A percentile compares a stretch with the other conserved stretches of the same genome.
These are phyloP conservation scores for Tricholoma bakamatsutake DNA, from an alignment of 768 basidiomycete species.

Conservation along the genomic window DNA sequence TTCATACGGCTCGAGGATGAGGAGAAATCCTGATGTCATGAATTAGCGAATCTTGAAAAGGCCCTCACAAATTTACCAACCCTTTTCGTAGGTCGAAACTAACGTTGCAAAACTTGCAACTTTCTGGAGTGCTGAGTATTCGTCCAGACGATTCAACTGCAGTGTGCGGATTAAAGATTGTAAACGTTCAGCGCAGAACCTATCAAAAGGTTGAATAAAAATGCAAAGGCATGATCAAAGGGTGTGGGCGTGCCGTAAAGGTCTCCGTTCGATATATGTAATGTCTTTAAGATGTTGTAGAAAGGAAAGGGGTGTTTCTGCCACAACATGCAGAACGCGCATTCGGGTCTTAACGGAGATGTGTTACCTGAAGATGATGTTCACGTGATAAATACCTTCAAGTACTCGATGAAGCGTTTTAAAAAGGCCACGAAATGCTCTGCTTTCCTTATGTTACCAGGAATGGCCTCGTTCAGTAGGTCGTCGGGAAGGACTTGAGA, in stretches of 20 bases:
- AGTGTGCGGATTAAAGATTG: conserved; percentile 92
- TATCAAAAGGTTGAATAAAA: conserved; percentile 22
- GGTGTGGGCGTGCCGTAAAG: conserved; percentile 61
- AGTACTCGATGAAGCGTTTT: conserved; percentile 96
- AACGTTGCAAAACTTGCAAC: conserved; percentile 95
- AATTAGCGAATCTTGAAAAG: not conserved
- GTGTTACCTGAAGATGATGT: not conserved
- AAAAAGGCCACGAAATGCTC: conserved; percentile 99
- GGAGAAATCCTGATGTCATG: conserved; percentile 68
- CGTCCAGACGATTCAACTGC: conserved; percentile 85
- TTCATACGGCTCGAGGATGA: conserved; percentile 97
- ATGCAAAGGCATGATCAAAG: not conserved
- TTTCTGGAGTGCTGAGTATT: conserved; percentile 88
- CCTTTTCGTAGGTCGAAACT: conserved; percentile 97
- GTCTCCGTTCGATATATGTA: conserved; percentile 93
- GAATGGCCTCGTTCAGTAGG: conserved; percentile 89
- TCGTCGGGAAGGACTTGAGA: conserved; percentile 86
- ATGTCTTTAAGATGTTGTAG: conserved; percentile 98
- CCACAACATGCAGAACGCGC: conserved; percentile 98
- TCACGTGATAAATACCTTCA: conserved; percentile 57
- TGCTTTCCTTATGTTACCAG: conserved; percentile 97
- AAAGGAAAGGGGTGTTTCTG: conserved; percentile 95
- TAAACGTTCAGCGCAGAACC: conserved; percentile 94
- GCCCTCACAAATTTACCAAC: conserved; percentile 30
- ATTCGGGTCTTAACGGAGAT: conserved; percentile 71